Percentiles rank a stretch among this genome's conserved stretches.
Conservation (phyloP, 2,329 filamentous ascomycete genomes). For the Salinomyces thailandicus region DNA sequence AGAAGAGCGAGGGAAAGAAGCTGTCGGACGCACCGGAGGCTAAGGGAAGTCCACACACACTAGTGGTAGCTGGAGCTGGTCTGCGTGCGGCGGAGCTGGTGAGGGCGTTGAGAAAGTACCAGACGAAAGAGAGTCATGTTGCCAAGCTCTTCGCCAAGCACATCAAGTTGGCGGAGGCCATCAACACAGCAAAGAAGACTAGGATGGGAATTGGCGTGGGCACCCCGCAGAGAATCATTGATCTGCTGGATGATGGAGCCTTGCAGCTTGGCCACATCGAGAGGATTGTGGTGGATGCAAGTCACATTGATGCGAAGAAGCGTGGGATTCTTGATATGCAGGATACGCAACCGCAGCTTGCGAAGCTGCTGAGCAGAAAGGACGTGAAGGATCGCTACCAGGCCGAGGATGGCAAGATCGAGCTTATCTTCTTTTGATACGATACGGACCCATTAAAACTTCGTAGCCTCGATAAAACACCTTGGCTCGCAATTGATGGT, state of each 20-base stretch:
- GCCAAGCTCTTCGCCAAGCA: slow-evolving; percentile 97
- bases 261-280: slow-evolving; percentile 61
- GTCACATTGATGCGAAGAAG: slow-evolving; percentile 91
- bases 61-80: slow-evolving; percentile 77
- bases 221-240: slow-evolving; percentile 71
- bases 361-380: slow-evolving; percentile 58
- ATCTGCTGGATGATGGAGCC: slow-evolving; percentile 70
- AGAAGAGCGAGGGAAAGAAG: slow-evolving; percentile 35
- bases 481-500: no score
- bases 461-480: no score
- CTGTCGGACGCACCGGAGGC: slow-evolving; percentile 57
- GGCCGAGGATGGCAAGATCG: slow-evolving; percentile 40
- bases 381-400: slow-evolving; percentile 63
- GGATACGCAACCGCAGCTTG: slow-evolving; percentile 73
- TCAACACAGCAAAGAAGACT: slow-evolving; percentile 58
- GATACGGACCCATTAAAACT: no score
- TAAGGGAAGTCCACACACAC: slow-evolving; percentile 58
- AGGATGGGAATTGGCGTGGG: slow-evolving; percentile 79
- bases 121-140: slow-evolving; percentile 65
- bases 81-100: slow-evolving; percentile 77
- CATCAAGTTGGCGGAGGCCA: slow-evolving; percentile 84
- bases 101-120: slow-evolving; percentile 65
- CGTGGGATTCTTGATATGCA: slow-evolving; percentile 90
- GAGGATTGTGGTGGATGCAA: slow-evolving; percentile 79
- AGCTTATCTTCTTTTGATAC: slow-evolving; percentile 54